A percentile compares a stretch with the other conserved stretches of the same genome.
phyloP scores from a whole-genome alignment of 768 basidiomycete genomes.

The Candolleomyces eurysporus region DNA sequence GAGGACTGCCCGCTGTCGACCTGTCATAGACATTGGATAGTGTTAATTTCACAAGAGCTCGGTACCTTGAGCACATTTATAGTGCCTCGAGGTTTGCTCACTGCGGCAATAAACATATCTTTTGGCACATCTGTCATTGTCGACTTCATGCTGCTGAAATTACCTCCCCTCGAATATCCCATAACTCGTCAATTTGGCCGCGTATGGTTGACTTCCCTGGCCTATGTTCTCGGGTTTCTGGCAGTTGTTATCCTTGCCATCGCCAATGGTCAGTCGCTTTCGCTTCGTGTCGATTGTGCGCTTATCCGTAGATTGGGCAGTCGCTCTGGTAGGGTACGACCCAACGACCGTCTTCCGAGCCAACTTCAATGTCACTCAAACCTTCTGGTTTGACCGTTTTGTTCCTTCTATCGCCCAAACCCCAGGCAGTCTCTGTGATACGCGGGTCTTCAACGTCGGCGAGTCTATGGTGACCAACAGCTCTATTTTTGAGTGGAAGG shows the following conservation, averaged over 20 bases:
- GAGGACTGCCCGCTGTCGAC: no score
- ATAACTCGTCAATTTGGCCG: no score
- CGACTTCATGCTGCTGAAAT: no score
- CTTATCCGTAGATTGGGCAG: slow-evolving; percentile 5
- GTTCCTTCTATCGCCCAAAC: slow-evolving; percentile 15
- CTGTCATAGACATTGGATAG: no score
- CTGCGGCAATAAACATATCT: no score
- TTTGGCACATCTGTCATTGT: no score
- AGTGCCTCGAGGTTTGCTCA: no score
- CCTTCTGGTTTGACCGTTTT: slow-evolving; percentile 21
- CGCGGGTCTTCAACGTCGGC: slow-evolving; percentile 21
- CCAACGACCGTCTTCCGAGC: slow-evolving; percentile 19
- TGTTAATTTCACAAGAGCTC: no score
- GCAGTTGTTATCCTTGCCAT: neutral
- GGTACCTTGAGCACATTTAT: no score
- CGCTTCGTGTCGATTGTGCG: neutral
- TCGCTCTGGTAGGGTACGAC: slow-evolving; percentile 25
- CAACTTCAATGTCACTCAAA: slow-evolving; percentile 22
- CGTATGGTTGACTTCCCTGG: no score
- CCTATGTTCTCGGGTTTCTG: neutral
- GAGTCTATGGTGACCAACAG: slow-evolving; percentile 25
- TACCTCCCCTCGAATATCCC: no score
- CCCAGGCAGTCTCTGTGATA: slow-evolving; percentile 24
- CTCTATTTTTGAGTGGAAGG: slow-evolving; percentile 21
- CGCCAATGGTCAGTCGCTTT: neutral